Conservation (phyloP, 768 basidiomycete genomes). For the Phlegmacium glaucopus region DNA sequence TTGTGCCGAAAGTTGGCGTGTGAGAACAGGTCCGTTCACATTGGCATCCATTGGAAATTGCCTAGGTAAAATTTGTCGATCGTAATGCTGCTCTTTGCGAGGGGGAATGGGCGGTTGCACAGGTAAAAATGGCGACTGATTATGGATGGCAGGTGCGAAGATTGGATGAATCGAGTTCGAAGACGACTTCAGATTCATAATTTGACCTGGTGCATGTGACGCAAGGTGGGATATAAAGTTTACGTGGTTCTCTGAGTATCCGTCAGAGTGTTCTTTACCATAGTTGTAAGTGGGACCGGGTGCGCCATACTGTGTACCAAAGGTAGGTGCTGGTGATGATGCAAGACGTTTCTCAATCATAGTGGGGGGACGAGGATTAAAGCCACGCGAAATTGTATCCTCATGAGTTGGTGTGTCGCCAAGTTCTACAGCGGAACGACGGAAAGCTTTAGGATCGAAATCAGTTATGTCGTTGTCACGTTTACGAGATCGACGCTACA, state of each 20-base stretch:
- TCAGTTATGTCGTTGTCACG: conserved; percentile 34
- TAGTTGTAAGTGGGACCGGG: conserved; percentile 17
- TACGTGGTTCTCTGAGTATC: conserved; percentile 16
- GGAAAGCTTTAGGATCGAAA: conserved; percentile 58
- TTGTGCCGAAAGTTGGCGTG: conserved; percentile 10
- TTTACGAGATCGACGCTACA: conserved; percentile 41
- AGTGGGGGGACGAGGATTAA: conserved; percentile 57
- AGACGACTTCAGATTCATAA: conserved; percentile 15
- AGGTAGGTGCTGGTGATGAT: conserved; percentile 30
- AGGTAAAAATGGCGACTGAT: conserved; percentile 15
- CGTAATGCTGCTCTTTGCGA: conserved; percentile 13
- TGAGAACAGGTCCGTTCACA: conserved; percentile 12
- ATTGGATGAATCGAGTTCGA: conserved; percentile 12
- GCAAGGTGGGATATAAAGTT: conserved; percentile 23
- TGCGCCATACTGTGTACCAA: conserved; percentile 28
- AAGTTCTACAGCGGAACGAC: conserved; percentile 59
- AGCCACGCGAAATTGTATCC: conserved; percentile 36
- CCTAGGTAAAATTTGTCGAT: conserved; percentile 12
- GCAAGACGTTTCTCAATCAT: conserved; percentile 55
- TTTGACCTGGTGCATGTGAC: conserved; percentile 35
- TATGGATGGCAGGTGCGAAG: conserved; percentile 9
- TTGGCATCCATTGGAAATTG: conserved; percentile 14
- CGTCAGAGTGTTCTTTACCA: conserved; percentile 8
- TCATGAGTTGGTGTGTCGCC: conserved; percentile 48
- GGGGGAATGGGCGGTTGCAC: conserved; percentile 10